Conservation (phyloP, 306 rosid species). For the Cotoneaster glaucophyllus region DNA sequence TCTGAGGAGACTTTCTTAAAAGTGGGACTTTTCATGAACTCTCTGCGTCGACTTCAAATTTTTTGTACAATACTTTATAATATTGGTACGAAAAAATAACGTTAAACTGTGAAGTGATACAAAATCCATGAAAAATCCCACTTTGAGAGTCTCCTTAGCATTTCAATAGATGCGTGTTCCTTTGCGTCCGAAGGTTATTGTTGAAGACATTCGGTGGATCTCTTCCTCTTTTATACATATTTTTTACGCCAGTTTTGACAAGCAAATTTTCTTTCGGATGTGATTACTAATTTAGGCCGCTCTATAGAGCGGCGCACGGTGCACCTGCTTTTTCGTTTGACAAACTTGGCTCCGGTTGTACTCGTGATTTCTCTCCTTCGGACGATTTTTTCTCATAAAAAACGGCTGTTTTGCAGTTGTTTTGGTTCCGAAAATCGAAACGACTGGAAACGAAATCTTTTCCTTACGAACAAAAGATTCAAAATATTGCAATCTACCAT, state of each 20-base stretch:
- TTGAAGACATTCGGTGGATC: background rate
- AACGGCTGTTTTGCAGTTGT: background rate
- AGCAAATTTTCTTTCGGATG: background rate
- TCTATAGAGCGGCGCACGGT: background rate
- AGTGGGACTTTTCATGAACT: fast-evolving
- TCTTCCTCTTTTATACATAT: background rate
- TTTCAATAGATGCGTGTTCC: background rate
- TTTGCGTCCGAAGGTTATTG: background rate
- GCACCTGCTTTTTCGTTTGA: background rate
- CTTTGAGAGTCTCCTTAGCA: no score
- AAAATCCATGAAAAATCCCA: no score
- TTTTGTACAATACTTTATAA: no score
- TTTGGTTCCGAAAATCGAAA: background rate
- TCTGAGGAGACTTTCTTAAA: no score
- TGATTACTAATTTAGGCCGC: no score
- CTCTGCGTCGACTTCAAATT: fast-evolving
- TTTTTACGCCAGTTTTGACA: background rate
- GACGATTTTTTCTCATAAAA: background rate
- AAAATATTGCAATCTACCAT: background rate
- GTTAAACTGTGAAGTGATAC: no score
- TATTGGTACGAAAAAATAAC: no score
- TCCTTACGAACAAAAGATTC: background rate
- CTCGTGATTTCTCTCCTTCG: background rate
- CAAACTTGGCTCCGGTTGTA: background rate
- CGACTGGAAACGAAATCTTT: background rate